Evolutionary conservation across 2,329 filamentous ascomycete species (phyloP).

Genomic region (Aspergillus flavus): DNA sequence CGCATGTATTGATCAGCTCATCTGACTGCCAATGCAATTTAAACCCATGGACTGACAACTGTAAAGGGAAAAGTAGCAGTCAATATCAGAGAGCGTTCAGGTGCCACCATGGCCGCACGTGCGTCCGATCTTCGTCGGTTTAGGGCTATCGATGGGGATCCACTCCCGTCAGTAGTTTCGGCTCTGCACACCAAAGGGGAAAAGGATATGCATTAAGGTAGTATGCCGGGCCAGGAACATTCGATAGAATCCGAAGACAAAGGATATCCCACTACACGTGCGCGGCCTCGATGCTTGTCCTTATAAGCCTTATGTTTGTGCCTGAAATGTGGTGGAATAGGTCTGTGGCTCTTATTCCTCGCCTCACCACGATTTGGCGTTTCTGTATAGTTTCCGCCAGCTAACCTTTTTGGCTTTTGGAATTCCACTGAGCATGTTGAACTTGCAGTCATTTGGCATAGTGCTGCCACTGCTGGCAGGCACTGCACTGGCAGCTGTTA

Average conservation of each 20-base stretch:
- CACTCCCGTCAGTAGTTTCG: neutral
- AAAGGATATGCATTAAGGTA: neutral
- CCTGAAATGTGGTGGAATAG: neutral
- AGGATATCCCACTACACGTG: neutral
- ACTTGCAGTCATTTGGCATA: neutral
- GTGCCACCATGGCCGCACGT: neutral
- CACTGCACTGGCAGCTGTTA: constrained; percentile 29
- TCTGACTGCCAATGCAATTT: neutral
- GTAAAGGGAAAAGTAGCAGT: neutral
- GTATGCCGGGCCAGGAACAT: neutral
- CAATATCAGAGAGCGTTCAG: neutral
- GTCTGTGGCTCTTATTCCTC: neutral
- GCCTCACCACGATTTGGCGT: neutral
- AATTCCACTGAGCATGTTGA: neutral
- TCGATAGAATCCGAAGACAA: neutral
- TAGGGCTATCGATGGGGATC: neutral
- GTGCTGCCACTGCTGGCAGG: neutral
- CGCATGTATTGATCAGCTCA: neutral
- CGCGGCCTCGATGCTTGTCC: neutral
- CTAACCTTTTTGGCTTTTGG: no score
- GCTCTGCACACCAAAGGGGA: neutral
- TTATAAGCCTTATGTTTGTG: neutral
- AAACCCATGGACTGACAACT: neutral
- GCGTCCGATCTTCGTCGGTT: neutral
- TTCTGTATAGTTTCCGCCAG: neutral